Base-by-base conservation (phyloP, 2,329 filamentous ascomycete genomes). In the Neonectria neomacrospora region DNA sequence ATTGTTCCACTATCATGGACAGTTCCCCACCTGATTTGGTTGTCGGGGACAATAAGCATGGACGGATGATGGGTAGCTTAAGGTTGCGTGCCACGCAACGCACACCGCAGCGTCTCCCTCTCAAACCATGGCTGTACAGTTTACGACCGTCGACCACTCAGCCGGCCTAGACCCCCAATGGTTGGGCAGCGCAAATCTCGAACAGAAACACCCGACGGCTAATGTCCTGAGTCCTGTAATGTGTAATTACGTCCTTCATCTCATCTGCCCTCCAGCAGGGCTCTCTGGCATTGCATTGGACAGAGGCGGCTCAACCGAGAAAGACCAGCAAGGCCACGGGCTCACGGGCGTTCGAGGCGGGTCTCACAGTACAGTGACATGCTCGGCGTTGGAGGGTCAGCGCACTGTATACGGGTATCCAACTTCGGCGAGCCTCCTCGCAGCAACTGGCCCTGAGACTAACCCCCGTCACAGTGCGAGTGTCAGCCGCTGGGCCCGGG, bases 231-330 rank as follows among this genome's bases (percentile, higher is more conserved):
- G 34, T 54, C 28, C 37, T 41, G 37, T 41, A 18, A 44, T 32
- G 30, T 54, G 60, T 63, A 58, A 63, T 63, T 63, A 45, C 34
- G 58, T 39, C 52, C 61, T 58, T 54, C 63, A 58, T 71, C 67
- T 71, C 69, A 71, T 71, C 71, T 71, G 67, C 65, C 66, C 69
- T n/a, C 26, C 30, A 45, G 41, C 30, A 51, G 56, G 56, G 56
- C 37, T 51, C 51, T 47, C 37, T 53, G 56, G 34, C 50, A 50
- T 58, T 54, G 60, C 60, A 58, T 63, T 63, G 54, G 60, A 50
- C 26, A 58, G 59, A 53, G 47, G 59, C 47, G 32, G 59, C 48
- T 57, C 54, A 62, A 62, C 59, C 61, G 61, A 63, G 50, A 54
- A 55, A 45, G 50, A 58, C 42, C 42, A 54, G 59, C 62, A 67